Evolutionary conservation across 2,329 filamentous ascomycete genomes (phyloP), one percentile per base, ranked within the genome.

Genomic region (Fusarium stilboides): DNA sequence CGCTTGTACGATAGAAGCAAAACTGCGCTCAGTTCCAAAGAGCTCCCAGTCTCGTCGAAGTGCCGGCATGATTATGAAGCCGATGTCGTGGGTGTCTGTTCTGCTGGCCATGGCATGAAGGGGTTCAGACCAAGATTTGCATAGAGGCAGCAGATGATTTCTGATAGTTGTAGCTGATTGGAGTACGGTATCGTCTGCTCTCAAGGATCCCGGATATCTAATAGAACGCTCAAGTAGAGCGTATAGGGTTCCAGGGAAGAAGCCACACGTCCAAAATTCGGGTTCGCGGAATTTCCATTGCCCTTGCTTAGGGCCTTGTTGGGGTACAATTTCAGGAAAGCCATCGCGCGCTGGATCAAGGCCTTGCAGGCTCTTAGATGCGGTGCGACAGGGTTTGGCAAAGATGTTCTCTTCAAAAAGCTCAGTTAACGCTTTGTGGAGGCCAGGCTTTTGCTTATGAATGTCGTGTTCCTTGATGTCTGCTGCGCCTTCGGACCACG

Each of bases 51-150:
- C 81, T 28, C 80, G 77, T 22, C 80, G 79, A 1, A 86, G 70
- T 2, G 83, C 81, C 0, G 85, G 85, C 51, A 82, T 80, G 6
- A 86, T 80, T 26, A 88, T 87, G 67, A 88, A 88, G 0, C 85
- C 84, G 60, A 88, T 80, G 42, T 87, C 85, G 58, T 87, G 86
- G 0, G 85, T 87, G 55, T 87, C 83, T 6, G 78, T 86, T 31
- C 83, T 80, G 61, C 61, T 74, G 10, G 79, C 72, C 75, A 82
- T 82, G 17, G 47, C 65, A 49, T 82, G 54, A 12, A 54, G 42
- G 14, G 69, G 67, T 8, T 45, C 47, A 12, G 68, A 53, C 67
- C 65, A 66, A 20, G 57, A 28, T 50, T 37, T 71, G 65, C 26
- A 54, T 2, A 71, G 33, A 1, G 56, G 24, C 9, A 42, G 34